phyloP scores from a whole-genome alignment of 73 alveolate genomes.

The Breviolum minutum region DNA sequence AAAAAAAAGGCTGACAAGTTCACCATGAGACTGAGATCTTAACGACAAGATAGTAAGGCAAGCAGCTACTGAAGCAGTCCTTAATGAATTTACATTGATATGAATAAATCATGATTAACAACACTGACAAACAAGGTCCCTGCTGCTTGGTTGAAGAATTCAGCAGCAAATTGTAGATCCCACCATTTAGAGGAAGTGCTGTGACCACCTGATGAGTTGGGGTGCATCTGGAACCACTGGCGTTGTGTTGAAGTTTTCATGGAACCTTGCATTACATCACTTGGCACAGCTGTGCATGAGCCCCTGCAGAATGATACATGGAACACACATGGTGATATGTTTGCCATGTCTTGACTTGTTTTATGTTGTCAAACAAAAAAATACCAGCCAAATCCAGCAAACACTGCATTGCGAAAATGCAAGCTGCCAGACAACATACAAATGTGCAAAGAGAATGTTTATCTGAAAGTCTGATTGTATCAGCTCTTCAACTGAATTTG shows the following conservation, averaged over 20 bases:
- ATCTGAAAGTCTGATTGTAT: no score
- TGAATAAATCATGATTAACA: not conserved
- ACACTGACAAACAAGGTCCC: not conserved
- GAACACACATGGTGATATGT: no score
- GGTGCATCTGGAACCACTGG: no score
- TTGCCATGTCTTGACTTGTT: no score
- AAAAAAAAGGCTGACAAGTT: not conserved
- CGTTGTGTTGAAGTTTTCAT: not conserved
- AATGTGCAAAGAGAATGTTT: not conserved
- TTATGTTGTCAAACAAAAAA: no score
- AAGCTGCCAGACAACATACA: not conserved
- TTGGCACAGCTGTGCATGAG: no score
- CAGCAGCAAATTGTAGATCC: constrained; percentile 68
- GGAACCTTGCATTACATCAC: no score
- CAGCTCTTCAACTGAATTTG: no score
- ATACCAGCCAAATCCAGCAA: no score
- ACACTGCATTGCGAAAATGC: no score
- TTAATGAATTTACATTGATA: not conserved
- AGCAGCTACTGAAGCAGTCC: constrained; percentile 95
- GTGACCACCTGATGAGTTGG: constrained; percentile 71
- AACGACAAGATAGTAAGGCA: constrained; percentile 81
- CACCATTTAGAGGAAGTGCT: constrained; percentile 90
- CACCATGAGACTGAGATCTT: not conserved
- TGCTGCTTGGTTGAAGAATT: constrained; percentile 75
- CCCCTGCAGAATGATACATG: no score